phyloP scores from a whole-genome alignment of 345 rosid species.

The Dipteronia sinensis region DNA sequence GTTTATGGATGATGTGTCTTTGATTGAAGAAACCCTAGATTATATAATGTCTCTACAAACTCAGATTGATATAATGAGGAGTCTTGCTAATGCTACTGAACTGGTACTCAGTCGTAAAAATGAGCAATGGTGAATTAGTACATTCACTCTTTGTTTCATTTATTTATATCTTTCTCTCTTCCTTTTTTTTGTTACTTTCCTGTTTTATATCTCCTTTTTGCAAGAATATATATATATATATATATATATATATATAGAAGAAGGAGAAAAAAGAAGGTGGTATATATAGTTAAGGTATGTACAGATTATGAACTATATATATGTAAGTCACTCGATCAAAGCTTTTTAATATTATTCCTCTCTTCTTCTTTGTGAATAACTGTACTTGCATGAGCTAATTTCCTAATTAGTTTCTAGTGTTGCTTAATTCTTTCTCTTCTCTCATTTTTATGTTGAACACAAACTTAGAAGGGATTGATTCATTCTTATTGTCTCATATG shows the following conservation, averaged over 20 bases:
- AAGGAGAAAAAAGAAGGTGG: constrained; percentile 16
- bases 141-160: background rate
- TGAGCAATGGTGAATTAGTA: constrained; percentile 24
- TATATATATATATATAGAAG: constrained; percentile 4
- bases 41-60: constrained; percentile 70
- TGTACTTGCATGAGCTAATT: constrained; percentile 14
- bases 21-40: constrained; percentile 86
- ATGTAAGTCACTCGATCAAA: constrained; percentile 25
- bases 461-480: background rate
- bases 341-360: constrained; percentile 5
- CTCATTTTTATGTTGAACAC: background rate
- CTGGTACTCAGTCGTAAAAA: constrained; percentile 21
- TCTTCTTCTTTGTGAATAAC: background rate
- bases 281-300: constrained; percentile 26
- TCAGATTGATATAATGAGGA: constrained; percentile 80
- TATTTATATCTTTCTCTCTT: background rate
- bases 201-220: background rate
- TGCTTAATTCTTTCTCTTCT: background rate
- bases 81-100: constrained; percentile 40
- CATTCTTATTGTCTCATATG: background rate
- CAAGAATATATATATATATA: constrained; percentile 9
- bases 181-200: background rate
- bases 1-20: constrained; percentile 50
- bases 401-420: background rate
- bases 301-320: constrained; percentile 38